These are phyloP conservation scores for Capsella bursapastoris DNA, from an alignment of 345 rosid species.

Conservation along the genomic window DNA sequence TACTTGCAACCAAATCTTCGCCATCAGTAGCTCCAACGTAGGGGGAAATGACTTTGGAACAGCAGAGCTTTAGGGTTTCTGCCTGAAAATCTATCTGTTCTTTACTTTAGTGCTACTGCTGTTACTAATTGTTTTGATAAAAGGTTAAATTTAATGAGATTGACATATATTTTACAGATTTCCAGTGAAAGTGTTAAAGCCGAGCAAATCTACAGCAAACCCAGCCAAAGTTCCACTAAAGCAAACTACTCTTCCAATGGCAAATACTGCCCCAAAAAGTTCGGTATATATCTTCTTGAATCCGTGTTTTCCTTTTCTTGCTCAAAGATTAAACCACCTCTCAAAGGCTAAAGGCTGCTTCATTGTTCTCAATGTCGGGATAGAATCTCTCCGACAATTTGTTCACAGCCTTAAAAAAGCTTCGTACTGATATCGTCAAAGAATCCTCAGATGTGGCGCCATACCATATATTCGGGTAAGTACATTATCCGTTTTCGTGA, in stretches of 20 bases:
- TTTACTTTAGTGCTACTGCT: not conserved
- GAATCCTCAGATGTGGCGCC: slow-evolving; percentile 77
- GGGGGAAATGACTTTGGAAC: not conserved
- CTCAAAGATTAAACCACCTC: not conserved
- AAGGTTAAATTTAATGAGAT: slow-evolving; percentile 10
- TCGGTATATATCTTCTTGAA: slow-evolving; percentile 52
- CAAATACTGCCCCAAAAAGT: slow-evolving; percentile 52
- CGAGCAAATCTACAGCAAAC: slow-evolving; percentile 52
- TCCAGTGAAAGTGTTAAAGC: slow-evolving; percentile 51
- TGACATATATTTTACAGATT: slow-evolving; percentile 52
- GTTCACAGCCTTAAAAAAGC: slow-evolving; percentile 61
- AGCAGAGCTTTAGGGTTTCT: too few relatives aligned
- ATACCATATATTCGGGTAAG: slow-evolving; percentile 87
- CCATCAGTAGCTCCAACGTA: not conserved
- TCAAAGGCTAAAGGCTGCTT: not conserved
- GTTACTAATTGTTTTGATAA: slow-evolving; percentile 1
- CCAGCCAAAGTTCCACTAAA: slow-evolving; percentile 62
- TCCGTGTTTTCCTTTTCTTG: slow-evolving; percentile 20
- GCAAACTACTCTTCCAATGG: slow-evolving; percentile 51
- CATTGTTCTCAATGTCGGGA: slow-evolving; percentile 3
- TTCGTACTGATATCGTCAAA: slow-evolving; percentile 67
- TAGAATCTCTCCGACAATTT: slow-evolving; percentile 69
- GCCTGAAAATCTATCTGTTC: slow-evolving; percentile 11
- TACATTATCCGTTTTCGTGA: not conserved
- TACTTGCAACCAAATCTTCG: not conserved